Percentiles rank a stretch among this genome's conserved stretches.
These are phyloP conservation scores for Tephrocybe sp. DNA, from an alignment of 768 basidiomycete genomes.

Conservation along the genomic window DNA sequence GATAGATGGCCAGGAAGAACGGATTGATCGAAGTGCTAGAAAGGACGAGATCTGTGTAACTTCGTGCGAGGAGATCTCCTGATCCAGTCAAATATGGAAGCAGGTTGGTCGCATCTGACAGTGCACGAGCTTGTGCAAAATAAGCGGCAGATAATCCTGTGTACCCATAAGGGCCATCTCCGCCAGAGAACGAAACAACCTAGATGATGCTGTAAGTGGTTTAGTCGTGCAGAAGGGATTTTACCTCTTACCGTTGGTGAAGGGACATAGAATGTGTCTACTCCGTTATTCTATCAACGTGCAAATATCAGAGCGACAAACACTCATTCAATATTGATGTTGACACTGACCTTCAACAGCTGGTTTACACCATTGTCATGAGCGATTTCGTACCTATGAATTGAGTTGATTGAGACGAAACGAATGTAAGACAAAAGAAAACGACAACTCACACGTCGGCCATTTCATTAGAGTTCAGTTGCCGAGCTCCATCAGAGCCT, in stretches of 20 bases:
- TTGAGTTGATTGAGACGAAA: neutral
- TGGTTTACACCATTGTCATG: slow-evolving; percentile 38
- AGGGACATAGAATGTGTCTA: slow-evolving; percentile 36
- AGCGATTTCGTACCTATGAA: slow-evolving; percentile 24
- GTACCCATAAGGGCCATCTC: slow-evolving; percentile 34
- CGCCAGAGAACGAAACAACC: slow-evolving; percentile 35
- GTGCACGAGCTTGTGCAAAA: slow-evolving; percentile 31
- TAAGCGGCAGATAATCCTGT: slow-evolving; percentile 29
- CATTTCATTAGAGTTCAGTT: slow-evolving; percentile 27
- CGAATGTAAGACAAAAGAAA: neutral
- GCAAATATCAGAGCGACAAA: neutral
- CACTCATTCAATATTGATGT: neutral
- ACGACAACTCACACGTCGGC: slow-evolving; percentile 20
- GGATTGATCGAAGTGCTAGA: slow-evolving; percentile 24
- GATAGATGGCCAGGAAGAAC: slow-evolving; percentile 20
- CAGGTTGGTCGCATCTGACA: slow-evolving; percentile 37
- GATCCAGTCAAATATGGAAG: slow-evolving; percentile 41
- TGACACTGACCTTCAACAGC: slow-evolving; percentile 26
- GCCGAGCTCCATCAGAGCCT: slow-evolving; percentile 18
- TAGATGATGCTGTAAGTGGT: slow-evolving; percentile 9
- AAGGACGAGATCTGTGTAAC: slow-evolving; percentile 28
- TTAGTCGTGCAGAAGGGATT: neutral
- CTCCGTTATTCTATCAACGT: slow-evolving; percentile 31
- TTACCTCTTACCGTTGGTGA: slow-evolving; percentile 32
- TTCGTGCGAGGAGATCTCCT: slow-evolving; percentile 30